Evolutionary conservation across 192 early-diverging fungal genomes (phyloP).

Genomic region (Umbelopsis sp.): DNA sequence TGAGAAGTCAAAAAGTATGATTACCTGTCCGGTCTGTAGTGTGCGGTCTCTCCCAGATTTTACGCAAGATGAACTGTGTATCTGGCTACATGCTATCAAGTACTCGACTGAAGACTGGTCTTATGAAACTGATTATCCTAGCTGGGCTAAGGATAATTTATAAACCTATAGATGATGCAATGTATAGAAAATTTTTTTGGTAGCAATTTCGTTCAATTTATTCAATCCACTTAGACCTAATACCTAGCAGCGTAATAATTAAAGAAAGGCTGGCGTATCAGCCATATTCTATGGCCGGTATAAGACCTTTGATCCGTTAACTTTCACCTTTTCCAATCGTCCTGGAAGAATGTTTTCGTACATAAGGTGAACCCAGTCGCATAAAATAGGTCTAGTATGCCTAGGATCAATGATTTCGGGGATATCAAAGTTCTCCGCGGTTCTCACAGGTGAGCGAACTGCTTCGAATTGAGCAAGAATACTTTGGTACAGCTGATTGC

Average conservation of each 20-base stretch:
- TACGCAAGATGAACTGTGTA: constrained; percentile 69
- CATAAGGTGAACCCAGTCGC: constrained; percentile 38
- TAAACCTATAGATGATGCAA: background rate
- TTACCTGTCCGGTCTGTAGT: constrained; percentile 59
- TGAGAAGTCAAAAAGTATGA: constrained; percentile 6
- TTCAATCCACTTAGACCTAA: background rate
- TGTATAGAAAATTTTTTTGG: background rate
- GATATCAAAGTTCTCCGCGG: constrained; percentile 40
- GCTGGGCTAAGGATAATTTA: constrained; percentile 72
- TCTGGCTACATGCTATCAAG: constrained; percentile 92
- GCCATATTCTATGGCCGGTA: constrained; percentile 27
- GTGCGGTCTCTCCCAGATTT: constrained; percentile 65
- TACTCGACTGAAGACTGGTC: constrained; percentile 76
- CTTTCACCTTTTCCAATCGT: constrained; percentile 29
- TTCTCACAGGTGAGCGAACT: constrained; percentile 34
- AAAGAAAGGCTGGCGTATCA: background rate
- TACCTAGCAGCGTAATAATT: background rate
- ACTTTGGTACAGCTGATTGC: constrained; percentile 28
- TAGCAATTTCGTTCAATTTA: background rate
- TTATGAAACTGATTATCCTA: constrained; percentile 79
- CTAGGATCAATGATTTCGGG: constrained; percentile 43
- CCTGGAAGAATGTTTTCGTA: constrained; percentile 37
- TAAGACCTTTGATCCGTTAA: constrained; percentile 27
- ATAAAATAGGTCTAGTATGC: constrained; percentile 31
- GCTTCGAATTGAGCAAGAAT: constrained; percentile 38